Evolutionary conservation across 73 alveolate genomes (phyloP).

Genomic region (Blepharisma japonicum): DNA sequence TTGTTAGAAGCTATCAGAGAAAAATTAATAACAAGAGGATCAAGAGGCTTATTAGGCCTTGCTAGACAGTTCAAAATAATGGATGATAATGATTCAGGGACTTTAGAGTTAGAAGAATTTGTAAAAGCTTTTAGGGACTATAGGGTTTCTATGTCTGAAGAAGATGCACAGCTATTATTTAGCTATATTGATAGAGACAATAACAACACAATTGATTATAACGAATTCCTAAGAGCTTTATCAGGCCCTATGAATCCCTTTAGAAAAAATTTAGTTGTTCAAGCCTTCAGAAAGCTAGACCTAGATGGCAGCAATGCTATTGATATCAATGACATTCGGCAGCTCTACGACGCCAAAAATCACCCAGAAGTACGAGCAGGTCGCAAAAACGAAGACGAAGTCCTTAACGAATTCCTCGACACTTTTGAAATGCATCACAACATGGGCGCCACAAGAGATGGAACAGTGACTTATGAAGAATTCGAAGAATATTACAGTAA

Average conservation of each 20-base stretch:
- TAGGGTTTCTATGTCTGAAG: conserved; percentile 64
- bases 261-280: conserved; percentile 45
- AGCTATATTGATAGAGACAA: conserved; percentile 78
- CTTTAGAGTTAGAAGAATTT: conserved; percentile 61
- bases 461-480: conserved; percentile 85
- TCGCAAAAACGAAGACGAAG: conserved; percentile 81
- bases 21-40: conserved; percentile 75
- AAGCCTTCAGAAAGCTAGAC: conserved; percentile 66
- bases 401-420: conserved; percentile 46
- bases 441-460: conserved; percentile 47
- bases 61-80: conserved; percentile 76
- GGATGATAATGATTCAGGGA: conserved; percentile 77
- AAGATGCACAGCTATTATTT: conserved; percentile 72
- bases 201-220: conserved; percentile 55
- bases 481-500: conserved; percentile 81
- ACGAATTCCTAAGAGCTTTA: conserved; percentile 49
- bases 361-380: conserved; percentile 87
- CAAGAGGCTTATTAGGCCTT: conserved; percentile 89
- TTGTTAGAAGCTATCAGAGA: conserved; percentile 52
- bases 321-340: conserved; percentile 80
- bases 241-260: conserved; percentile 54
- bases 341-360: conserved; percentile 73
- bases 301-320: conserved; percentile 74
- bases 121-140: conserved; percentile 61
- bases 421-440: conserved; percentile 47